phyloP scores from a whole-genome alignment of 441 rosid genomes.

The Euphorbia schlechtendalii region DNA sequence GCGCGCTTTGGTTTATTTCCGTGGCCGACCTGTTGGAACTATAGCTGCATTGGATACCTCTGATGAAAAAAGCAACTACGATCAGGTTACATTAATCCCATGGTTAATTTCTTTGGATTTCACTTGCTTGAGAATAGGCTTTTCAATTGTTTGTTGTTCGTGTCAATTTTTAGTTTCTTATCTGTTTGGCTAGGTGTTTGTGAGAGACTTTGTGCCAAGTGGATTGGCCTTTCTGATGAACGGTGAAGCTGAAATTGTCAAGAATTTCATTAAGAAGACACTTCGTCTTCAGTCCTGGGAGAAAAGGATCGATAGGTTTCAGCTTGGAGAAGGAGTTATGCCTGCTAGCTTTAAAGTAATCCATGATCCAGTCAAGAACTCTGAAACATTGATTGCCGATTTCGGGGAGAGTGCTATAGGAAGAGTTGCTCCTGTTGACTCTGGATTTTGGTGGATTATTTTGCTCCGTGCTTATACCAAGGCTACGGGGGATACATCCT shows the following conservation, averaged over 20 bases:
- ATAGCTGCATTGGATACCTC: slow-evolving; percentile 79
- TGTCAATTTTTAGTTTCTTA: not conserved
- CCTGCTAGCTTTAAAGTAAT: slow-evolving; percentile 92
- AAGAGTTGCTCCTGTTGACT: slow-evolving; percentile 94
- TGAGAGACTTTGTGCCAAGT: slow-evolving; percentile 93
- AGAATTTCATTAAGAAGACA: slow-evolving; percentile 76
- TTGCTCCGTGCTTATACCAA: slow-evolving; percentile 84
- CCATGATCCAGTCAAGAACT: slow-evolving; percentile 73
- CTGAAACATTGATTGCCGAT: slow-evolving; percentile 77
- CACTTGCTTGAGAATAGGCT: too few species aligned
- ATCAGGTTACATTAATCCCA: slow-evolving; percentile 54
- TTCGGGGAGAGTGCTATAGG: slow-evolving; percentile 96
- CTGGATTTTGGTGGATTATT: slow-evolving; percentile 98
- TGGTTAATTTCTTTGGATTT: too few species aligned
- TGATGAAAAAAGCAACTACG: slow-evolving; percentile 75
- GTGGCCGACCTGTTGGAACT: slow-evolving; percentile 82
- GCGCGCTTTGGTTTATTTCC: slow-evolving; percentile 55
- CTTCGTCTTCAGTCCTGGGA: slow-evolving; percentile 91
- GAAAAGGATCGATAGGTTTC: slow-evolving; percentile 89
- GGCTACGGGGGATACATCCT: slow-evolving; percentile 74
- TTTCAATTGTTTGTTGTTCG: not conserved
- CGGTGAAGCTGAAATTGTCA: slow-evolving; percentile 77
- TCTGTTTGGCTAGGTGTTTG: slow-evolving; percentile 55
- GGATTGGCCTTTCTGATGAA: slow-evolving; percentile 85
- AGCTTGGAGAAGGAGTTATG: slow-evolving; percentile 95